A percentile compares a stretch with the other conserved stretches of the same genome.
These are phyloP conservation scores for Linaria vulgaris DNA, from an alignment of 257 asterid species.

Conservation along the genomic window DNA sequence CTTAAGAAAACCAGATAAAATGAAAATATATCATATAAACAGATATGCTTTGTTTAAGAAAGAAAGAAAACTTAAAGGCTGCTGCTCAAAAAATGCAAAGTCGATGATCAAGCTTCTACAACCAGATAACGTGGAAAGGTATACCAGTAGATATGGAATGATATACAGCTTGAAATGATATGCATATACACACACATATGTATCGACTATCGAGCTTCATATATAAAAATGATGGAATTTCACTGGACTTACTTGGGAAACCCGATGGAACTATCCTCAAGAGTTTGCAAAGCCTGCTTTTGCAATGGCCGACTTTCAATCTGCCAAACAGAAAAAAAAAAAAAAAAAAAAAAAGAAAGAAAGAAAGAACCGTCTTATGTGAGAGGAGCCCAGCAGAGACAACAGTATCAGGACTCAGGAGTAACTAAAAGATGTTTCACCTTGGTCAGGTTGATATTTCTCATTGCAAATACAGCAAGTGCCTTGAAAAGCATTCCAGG, in stretches of 20 bases:
- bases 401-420: not conserved
- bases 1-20: no score
- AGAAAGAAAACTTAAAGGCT: not conserved
- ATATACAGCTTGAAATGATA: not conserved
- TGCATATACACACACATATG: conserved; percentile 12
- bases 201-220: conserved; percentile 7
- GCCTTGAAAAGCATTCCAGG: conserved; percentile 99
- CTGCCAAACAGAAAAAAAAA: conserved; percentile 38
- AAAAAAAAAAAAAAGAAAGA: conserved; percentile 20
- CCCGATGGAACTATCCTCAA: conserved; percentile 54
- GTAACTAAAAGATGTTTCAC: conserved; percentile 34
- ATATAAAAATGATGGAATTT: conserved; percentile 15
- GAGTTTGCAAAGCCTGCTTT: conserved; percentile 67
- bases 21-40: no score
- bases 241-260: conserved; percentile 62
- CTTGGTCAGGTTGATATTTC: conserved; percentile 93
- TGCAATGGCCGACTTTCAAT: conserved; percentile 97
- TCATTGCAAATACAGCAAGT: conserved; percentile 94
- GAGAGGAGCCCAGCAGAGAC: conserved; percentile 12
- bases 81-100: conserved; percentile 3
- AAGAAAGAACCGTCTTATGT: conserved; percentile 6
- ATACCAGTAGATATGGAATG: not conserved
- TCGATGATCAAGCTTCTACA: conserved; percentile 14
- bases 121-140: conserved; percentile 1
- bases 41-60: no score